These are phyloP conservation scores for Colletotrichum kahawae DNA, from an alignment of 2,329 filamentous ascomycete genomes.

Conservation along the genomic window DNA sequence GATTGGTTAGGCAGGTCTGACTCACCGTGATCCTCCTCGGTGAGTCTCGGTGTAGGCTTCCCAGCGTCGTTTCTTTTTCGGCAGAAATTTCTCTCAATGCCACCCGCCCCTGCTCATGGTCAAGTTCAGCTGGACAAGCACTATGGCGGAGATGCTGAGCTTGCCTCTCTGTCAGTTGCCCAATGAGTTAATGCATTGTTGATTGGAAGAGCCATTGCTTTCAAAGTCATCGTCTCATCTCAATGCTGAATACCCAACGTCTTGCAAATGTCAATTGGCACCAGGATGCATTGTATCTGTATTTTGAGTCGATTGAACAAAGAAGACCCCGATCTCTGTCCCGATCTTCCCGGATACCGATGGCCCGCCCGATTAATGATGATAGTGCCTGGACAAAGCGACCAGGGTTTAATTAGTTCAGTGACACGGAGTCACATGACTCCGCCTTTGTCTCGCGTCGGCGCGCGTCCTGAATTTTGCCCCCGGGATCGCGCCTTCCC, in stretches of 20 bases:
- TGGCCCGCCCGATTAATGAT: background rate
- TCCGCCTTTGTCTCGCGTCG: slow-evolving; percentile 39
- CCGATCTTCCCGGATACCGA: background rate
- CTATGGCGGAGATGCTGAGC: background rate
- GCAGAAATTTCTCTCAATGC: background rate
- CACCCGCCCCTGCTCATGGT: background rate
- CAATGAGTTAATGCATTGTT: fast-evolving
- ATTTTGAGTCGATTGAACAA: background rate
- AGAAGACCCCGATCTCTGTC: background rate
- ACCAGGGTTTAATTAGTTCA: background rate
- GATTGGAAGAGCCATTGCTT: background rate
- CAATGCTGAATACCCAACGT: background rate
- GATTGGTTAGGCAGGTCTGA: background rate
- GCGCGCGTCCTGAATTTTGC: background rate
- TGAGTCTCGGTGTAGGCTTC: background rate
- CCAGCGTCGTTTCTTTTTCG: background rate
- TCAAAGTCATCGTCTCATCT: background rate
- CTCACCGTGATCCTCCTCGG: background rate
- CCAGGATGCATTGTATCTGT: background rate
- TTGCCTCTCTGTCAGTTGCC: background rate
- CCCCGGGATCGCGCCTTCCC: background rate
- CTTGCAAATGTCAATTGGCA: background rate
- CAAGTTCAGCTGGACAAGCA: background rate
- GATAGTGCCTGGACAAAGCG: background rate
- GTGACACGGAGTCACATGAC: slow-evolving; percentile 33